phyloP scores from a whole-genome alignment of 163 green algal species.

The Chlamydomonas reinhardtii region DNA sequence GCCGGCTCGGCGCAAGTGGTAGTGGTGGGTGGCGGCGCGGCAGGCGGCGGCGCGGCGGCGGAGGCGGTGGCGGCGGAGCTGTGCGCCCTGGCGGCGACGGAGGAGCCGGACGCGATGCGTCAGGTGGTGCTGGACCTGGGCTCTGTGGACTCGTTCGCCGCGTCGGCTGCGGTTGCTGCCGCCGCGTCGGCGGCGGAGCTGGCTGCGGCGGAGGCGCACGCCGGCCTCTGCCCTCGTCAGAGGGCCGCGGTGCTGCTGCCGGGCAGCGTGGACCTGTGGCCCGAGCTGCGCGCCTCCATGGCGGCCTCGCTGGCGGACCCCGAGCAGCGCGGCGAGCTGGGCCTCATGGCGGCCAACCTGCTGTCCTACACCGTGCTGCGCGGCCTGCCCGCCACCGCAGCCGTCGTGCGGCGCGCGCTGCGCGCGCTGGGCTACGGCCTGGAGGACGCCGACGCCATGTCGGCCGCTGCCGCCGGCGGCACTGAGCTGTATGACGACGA shows the following conservation, averaged over 20 bases:
- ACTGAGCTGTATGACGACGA: neutral
- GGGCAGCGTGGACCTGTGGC: slow-evolving; percentile 4
- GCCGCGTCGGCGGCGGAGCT: too few relatives aligned
- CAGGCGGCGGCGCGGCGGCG: neutral
- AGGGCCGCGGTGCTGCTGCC: neutral
- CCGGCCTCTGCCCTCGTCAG: neutral
- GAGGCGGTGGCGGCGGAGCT: slow-evolving; percentile 11
- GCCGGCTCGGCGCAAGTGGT: neutral
- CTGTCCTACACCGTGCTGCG: slow-evolving; percentile 21
- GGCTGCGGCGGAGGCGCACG: too few relatives aligned
- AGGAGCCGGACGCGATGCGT: neutral
- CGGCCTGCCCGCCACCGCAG: slow-evolving; percentile 14
- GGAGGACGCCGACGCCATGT: slow-evolving; percentile 7
- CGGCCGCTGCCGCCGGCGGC: neutral
- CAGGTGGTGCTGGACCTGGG: slow-evolving; percentile 20
- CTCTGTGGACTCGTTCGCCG: slow-evolving; percentile 7
- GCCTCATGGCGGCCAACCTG: slow-evolving; percentile 17
- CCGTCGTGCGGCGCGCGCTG: neutral
- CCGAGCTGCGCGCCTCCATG: neutral
- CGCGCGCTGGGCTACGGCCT: slow-evolving; percentile 11
- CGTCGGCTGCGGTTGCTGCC: neutral
- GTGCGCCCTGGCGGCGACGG: neutral
- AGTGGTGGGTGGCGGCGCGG: neutral
- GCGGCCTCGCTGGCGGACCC: neutral
- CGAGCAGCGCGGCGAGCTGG: neutral